Evolutionary conservation across 1,139 yeast species (phyloP), one percentile per base, ranked within the genome.

Genomic region (Spencermartinsiella ligniputridi): DNA sequence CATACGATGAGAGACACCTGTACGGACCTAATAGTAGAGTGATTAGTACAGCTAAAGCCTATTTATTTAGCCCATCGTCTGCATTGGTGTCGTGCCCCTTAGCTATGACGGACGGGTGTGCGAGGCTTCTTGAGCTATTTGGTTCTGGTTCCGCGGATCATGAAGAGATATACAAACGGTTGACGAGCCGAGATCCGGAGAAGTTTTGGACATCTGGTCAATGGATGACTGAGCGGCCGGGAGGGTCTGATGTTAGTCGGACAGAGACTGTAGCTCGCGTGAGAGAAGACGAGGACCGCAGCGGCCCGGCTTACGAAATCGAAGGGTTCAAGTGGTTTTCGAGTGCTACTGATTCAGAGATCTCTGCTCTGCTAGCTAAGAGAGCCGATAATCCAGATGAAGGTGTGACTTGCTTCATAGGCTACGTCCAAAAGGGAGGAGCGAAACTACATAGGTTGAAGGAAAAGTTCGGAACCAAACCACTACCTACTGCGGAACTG

Each of bases 81-180:
- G 64, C 64, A 2, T 49, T 61, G 42, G 62, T 58, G 13, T 44
- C 59, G 11, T 61, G 66, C 39, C 66, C 66, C 3, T 45, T 59
- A 22, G 65, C 66, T 11, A 62, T 62, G 66, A 58, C 66, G 1
- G 66, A 62, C 41, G 66, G 66, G n/a, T 59, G 61, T 41, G 66
- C 66, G 1, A 48, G 62, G 8, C 54, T 62, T 16, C 42, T 58
- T 34, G 62, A 58, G 38, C 46, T 54, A 24, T 45, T 51, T 39
- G 52, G 52, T 3, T 44, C 49, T 3, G 42, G 37, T 2, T 27
- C 37, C n/a, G 42, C 32, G 19, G 35, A 38, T 18, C 17, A 34
- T 1, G 41, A 19, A 12, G 40, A 24, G 21, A 20, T 21, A n/a
- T 57, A 36, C 42, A 45, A 51, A 17, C 57, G 52, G 13, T 49